These are phyloP conservation scores for Trifolium pratense DNA, from an alignment of 306 rosid species.

Conservation along the genomic window DNA sequence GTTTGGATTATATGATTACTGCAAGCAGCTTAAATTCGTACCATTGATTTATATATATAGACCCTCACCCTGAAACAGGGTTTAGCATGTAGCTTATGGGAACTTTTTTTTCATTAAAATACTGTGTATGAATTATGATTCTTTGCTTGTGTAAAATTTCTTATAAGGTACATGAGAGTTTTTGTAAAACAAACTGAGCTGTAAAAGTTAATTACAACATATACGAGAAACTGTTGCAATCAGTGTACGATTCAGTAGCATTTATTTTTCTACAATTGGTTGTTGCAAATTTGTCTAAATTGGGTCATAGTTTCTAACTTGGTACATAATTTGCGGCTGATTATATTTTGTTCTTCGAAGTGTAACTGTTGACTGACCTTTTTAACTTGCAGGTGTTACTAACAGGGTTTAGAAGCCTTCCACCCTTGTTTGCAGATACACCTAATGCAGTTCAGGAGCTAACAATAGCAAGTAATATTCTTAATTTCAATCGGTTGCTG, in stretches of 20 bases:
- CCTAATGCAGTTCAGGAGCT: slow-evolving; percentile 75
- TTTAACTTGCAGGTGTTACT: slow-evolving; percentile 63
- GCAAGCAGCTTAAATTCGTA: not conserved
- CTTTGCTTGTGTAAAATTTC: not conserved
- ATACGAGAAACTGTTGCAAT: not conserved
- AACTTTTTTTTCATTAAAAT: not conserved
- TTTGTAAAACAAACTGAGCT: not conserved
- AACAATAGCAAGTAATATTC: slow-evolving; percentile 79
- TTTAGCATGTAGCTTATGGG: not conserved
- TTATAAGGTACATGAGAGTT: not conserved
- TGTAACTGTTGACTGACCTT: not conserved
- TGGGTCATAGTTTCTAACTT: not conserved
- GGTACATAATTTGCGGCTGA: not conserved
- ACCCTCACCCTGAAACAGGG: not conserved
- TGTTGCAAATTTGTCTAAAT: not conserved
- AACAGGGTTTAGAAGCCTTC: slow-evolving; percentile 87
- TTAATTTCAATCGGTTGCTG: slow-evolving; percentile 25
- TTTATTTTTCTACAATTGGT: not conserved
- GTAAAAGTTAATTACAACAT: not conserved
- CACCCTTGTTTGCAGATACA: slow-evolving; percentile 83
- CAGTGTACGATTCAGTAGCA: not conserved
- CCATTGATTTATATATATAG: slow-evolving; percentile 1
- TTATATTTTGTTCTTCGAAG: not conserved
- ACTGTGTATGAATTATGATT: not conserved
- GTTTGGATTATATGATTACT: slow-evolving; percentile 13